These are phyloP conservation scores for Mycena sp. DNA, from an alignment of 1,284 basidiomycete genomes.

Conservation along the genomic window DNA sequence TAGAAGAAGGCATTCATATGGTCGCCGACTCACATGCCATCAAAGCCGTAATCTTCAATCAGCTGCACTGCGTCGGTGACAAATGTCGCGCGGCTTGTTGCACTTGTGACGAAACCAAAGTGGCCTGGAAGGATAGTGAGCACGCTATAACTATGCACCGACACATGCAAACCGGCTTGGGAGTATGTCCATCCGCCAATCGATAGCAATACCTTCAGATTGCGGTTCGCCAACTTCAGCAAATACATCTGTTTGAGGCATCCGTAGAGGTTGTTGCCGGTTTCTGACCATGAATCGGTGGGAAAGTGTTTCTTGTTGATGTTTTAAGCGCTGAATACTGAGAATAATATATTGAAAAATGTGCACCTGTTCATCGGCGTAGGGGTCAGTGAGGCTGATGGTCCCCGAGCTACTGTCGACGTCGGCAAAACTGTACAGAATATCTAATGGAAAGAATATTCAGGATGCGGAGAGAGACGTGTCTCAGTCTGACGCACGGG, in stretches of 20 bases:
- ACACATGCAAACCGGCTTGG: conserved; percentile 55
- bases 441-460: conserved; percentile 56
- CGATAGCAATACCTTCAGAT: conserved; percentile 81
- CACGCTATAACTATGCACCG: too few species aligned
- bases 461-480: neutral
- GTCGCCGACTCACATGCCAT: conserved; percentile 71
- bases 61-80: conserved; percentile 76
- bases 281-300: conserved; percentile 67
- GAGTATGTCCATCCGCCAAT: conserved; percentile 84
- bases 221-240: conserved; percentile 79
- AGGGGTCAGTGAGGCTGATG: conserved; percentile 80
- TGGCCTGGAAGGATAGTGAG: too few species aligned
- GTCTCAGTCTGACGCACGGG: conserved; percentile 48
- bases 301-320: conserved; percentile 69
- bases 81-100: conserved; percentile 72
- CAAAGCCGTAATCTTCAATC: conserved; percentile 89
- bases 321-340: neutral
- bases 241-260: conserved; percentile 86
- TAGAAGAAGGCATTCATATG: neutral
- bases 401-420: conserved; percentile 72
- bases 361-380: conserved; percentile 82
- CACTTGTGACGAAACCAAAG: conserved; percentile 68
- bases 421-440: conserved; percentile 90
- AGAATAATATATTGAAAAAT: neutral
- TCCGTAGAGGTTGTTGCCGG: conserved; percentile 85